phyloP scores from a whole-genome alignment of 805 yeast genomes.

The Cyberlindnera suaveolens region DNA sequence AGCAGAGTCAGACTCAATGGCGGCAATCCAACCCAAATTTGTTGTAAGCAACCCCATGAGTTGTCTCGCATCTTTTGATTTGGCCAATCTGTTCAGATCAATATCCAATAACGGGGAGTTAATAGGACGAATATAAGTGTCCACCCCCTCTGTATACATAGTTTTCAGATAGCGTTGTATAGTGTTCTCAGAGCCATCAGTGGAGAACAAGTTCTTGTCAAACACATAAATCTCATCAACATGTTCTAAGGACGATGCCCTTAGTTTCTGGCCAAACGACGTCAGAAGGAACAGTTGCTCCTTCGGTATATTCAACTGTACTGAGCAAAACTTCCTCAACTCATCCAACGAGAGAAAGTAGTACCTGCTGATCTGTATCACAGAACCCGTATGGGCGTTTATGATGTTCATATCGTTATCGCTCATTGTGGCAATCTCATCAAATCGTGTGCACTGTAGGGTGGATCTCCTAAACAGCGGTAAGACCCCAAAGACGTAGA shows the following conservation, averaged over 20 bases:
- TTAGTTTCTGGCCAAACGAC: constrained; percentile 59
- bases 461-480: no score
- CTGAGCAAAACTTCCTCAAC: constrained; percentile 34
- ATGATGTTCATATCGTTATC: constrained; percentile 13
- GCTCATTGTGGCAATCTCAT: constrained; percentile 4
- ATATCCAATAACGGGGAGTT: constrained; percentile 31
- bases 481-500: no score
- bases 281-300: constrained; percentile 47
- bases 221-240: constrained; percentile 52
- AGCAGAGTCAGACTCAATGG: constrained; percentile 35
- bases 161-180: constrained; percentile 13
- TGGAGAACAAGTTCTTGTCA: constrained; percentile 53
- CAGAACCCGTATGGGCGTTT: constrained; percentile 41
- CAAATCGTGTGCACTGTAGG: no score
- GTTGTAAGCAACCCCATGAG: constrained; percentile 31
- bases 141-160: constrained; percentile 7
- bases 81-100: constrained; percentile 12
- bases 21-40: constrained; percentile 47
- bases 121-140: constrained; percentile 27
- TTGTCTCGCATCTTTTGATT: constrained; percentile 18
- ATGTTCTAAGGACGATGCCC: constrained; percentile 36
- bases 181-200: constrained; percentile 17
- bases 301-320: constrained; percentile 34
- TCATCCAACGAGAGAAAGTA: constrained; percentile 37
- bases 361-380: constrained; percentile 29